phyloP scores from a whole-genome alignment of 305 asterid genomes.

The Fraxinus latifolia region DNA sequence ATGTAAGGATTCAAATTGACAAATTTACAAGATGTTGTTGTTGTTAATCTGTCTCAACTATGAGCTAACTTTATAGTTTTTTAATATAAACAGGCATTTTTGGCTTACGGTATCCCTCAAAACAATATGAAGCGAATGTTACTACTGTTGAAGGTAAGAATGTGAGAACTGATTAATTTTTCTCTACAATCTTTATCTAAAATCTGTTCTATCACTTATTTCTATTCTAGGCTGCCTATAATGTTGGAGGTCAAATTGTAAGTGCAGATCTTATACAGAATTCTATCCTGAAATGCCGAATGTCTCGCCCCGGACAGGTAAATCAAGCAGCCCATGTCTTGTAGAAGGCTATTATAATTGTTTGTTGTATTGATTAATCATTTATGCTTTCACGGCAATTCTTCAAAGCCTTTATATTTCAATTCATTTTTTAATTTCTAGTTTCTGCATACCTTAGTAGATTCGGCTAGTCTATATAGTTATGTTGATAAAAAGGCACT shows the following conservation, averaged over 20 bases:
- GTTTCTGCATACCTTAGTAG: neutral
- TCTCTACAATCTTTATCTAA: neutral
- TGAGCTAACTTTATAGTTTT: slow-evolving; percentile 6
- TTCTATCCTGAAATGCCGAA: slow-evolving; percentile 78
- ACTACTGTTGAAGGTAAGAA: slow-evolving; percentile 76
- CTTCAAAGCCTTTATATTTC: neutral
- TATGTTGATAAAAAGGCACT: slow-evolving; percentile 34
- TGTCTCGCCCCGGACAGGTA: slow-evolving; percentile 93
- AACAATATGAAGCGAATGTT: slow-evolving; percentile 76
- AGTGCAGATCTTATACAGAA: slow-evolving; percentile 85
- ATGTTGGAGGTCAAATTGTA: slow-evolving; percentile 78
- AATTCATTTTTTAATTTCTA: neutral
- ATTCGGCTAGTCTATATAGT: slow-evolving; percentile 6
- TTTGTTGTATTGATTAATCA: neutral
- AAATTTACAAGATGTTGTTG: neutral
- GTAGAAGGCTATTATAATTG: neutral
- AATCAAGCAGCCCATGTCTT: neutral
- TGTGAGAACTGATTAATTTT: neutral
- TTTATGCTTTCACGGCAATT: neutral
- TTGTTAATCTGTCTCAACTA: slow-evolving; percentile 14
- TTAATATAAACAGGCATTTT: slow-evolving; percentile 54
- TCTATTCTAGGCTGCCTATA: slow-evolving; percentile 81
- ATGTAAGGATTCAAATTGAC: slow-evolving; percentile 45
- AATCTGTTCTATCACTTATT: slow-evolving; percentile 25
- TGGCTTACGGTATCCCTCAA: slow-evolving; percentile 92